Base-by-base conservation (phyloP, 352 stramenopile species). In the Aphanomyces astaci region DNA sequence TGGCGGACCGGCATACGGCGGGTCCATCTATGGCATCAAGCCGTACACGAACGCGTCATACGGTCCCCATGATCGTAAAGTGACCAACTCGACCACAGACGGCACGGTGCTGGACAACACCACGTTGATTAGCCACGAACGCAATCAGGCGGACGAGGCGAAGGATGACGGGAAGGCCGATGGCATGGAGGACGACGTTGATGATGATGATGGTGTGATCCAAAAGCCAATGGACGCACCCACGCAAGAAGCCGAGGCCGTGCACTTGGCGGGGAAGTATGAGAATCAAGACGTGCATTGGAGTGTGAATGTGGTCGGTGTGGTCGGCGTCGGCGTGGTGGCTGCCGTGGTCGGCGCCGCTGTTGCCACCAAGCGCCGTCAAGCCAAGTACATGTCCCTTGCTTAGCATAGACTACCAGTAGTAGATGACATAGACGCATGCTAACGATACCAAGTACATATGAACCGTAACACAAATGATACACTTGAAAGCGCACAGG, bases 21-120 rank as follows among this genome's bases (percentile, higher is more conserved):
- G 66, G 2, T 72, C 66, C 11, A 39, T 63, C 27, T 72, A 39
- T 30, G 66, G 66, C 15, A 31, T 72, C 15, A 13, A 24, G 51
- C 66, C 66, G 27, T 60, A 70, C 22, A 15, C 31, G 25, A 17
- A 40, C 3, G 31, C 27, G 24, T 43, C 36, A 43, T 15, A 43
- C 7, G 36, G 7, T 7, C 36, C 36, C 7, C 36, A 43, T 15
- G 7, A 43, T 15, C 36, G 36, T 15, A 15, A 7, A 15, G 36
- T 43, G 36, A 15, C 36, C 36, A 43, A 43, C 36, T 43, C 36
- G 36, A 43, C 36, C 36, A 43, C 36, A 7, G 36, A 43, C 36
- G 36, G 36, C 36, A 43, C 36, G 15, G 36, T 43, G 7, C 15
- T 43, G 36, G 36, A 43, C 36, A 43, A 43, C 36, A 43, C 36